phyloP scores from a whole-genome alignment of 192 early-diverging fungal species.

The Coemansia guatemalensis region DNA sequence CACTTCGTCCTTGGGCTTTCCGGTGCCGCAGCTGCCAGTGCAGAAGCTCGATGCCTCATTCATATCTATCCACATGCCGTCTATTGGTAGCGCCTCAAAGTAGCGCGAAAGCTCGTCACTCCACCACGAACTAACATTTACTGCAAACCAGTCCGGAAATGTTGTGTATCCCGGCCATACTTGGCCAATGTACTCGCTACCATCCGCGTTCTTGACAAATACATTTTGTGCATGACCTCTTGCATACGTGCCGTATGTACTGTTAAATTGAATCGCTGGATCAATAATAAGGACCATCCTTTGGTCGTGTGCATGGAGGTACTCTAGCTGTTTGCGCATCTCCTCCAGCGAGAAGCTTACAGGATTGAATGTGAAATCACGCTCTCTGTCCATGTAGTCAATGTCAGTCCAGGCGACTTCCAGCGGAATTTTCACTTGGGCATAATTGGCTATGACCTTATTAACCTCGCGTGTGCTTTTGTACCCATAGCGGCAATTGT shows the following conservation, averaged over 20 bases:
- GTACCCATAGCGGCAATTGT: slow-evolving; percentile 69
- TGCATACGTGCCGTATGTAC: slow-evolving; percentile 56
- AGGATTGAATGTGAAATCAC: slow-evolving; percentile 62
- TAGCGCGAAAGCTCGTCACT: slow-evolving; percentile 43
- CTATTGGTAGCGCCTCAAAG: slow-evolving; percentile 44
- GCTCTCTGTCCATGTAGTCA: slow-evolving; percentile 68
- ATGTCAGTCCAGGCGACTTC: slow-evolving; percentile 69
- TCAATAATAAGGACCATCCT: slow-evolving; percentile 65
- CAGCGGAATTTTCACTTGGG: slow-evolving; percentile 58
- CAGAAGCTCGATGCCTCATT: slow-evolving; percentile 69
- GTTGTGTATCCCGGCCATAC: slow-evolving; percentile 68
- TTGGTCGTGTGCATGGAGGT: slow-evolving; percentile 55
- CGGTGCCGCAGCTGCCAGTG: slow-evolving; percentile 56
- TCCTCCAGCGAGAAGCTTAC: slow-evolving; percentile 56
- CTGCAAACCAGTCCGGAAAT: slow-evolving; percentile 66
- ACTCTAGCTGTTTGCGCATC: slow-evolving; percentile 49
- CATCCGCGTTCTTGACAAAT: slow-evolving; percentile 61
- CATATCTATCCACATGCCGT: slow-evolving; percentile 73
- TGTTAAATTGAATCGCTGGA: slow-evolving; percentile 59
- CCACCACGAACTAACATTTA: slow-evolving; percentile 56
- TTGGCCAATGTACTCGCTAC: slow-evolving; percentile 55
- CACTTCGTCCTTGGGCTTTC: slow-evolving; percentile 14
- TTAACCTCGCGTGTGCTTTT: slow-evolving; percentile 57
- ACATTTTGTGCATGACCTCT: slow-evolving; percentile 54
- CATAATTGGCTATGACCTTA: slow-evolving; percentile 56